These are phyloP conservation scores for Annulohypoxylon nitens DNA, from an alignment of 495 filamentous ascomycete species.

Conservation along the genomic window DNA sequence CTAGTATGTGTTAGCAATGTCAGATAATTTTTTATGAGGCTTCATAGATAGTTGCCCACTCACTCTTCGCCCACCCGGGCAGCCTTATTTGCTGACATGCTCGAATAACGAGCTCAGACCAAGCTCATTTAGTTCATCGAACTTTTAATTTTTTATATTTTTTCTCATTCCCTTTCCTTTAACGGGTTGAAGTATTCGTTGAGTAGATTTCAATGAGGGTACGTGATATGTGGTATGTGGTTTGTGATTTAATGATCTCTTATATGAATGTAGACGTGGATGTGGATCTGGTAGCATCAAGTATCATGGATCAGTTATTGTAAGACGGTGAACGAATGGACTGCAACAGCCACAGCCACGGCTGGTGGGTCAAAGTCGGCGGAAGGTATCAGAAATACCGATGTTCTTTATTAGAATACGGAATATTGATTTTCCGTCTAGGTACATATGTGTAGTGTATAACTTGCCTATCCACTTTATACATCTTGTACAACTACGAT, in stretches of 20 bases:
- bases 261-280: constrained; percentile 3
- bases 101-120: constrained; percentile 45
- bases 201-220: no score
- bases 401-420: background rate
- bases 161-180: no score
- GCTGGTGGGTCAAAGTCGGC: constrained; percentile 39
- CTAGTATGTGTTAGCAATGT: constrained; percentile 64
- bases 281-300: background rate
- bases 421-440: constrained; percentile 31
- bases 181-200: background rate
- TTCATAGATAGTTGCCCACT: constrained; percentile 54
- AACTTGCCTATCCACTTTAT: no score
- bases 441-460: background rate
- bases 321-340: constrained; percentile 22
- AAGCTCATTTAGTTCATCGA: constrained; percentile 43
- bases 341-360: background rate
- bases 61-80: constrained; percentile 98
- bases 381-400: constrained; percentile 14
- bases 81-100: constrained; percentile 88
- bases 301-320: background rate
- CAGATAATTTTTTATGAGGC: constrained; percentile 11
- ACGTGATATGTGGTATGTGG: no score
- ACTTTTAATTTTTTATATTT: constrained; percentile 23
- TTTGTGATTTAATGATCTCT: constrained; percentile 12
- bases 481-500: background rate